Conservation (phyloP, 768 basidiomycete species). For the Lenzites betulinus region DNA sequence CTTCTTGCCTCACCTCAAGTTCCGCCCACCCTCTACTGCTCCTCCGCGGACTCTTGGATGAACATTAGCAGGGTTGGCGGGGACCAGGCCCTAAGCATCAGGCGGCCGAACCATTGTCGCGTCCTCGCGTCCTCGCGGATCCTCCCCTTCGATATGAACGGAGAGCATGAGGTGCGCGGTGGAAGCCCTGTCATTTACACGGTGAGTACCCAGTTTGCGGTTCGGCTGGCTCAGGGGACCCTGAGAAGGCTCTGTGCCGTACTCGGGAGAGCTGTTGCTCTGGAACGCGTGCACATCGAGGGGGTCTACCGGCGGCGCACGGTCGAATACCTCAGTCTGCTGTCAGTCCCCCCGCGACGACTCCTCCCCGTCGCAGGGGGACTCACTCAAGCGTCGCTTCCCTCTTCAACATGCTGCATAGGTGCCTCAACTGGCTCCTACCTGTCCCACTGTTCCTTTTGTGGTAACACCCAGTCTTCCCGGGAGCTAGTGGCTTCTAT, state of each 20-base stretch:
- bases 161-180: not conserved
- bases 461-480: too few species aligned
- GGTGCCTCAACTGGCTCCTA: not conserved
- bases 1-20: not conserved
- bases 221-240: not conserved
- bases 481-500: too few species aligned
- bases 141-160: not conserved
- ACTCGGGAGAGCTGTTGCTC: not conserved
- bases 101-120: not conserved
- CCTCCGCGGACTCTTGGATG: not conserved
- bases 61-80: not conserved
- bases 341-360: constrained; percentile 3
- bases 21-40: not conserved
- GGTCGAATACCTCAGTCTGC: not conserved
- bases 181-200: not conserved
- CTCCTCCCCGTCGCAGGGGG: not conserved
- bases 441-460: not conserved
- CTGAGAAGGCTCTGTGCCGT: constrained; percentile 3
- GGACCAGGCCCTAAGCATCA: not conserved
- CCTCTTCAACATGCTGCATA: not conserved
- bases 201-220: constrained; percentile 1
- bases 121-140: not conserved
- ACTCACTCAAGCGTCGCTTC: not conserved
- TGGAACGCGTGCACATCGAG: not conserved
- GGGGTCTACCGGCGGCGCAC: not conserved